phyloP scores from a whole-genome alignment of 2,329 filamentous ascomycete genomes.

The Pseudogymnoascus sp. region DNA sequence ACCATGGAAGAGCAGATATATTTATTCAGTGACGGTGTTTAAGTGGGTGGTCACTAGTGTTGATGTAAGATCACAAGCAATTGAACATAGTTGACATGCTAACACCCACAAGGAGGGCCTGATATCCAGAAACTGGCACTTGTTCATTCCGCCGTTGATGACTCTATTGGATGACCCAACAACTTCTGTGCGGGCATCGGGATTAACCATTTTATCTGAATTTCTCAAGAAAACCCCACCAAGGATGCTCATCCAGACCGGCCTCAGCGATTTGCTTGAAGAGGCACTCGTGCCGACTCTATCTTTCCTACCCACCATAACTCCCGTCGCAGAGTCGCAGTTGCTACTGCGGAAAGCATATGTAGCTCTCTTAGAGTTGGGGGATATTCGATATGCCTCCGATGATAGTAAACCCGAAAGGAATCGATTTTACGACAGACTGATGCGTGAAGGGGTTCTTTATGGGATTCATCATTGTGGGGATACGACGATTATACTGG shows the following conservation, averaged over 20 bases:
- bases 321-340: constrained; percentile 63
- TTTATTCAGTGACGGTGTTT: constrained; percentile 48
- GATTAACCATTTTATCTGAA: constrained; percentile 44
- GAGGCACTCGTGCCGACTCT: constrained; percentile 64
- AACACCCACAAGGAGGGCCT: constrained; percentile 31
- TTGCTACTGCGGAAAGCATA: constrained; percentile 59
- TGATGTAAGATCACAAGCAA: constrained; percentile 35
- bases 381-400: constrained; percentile 20
- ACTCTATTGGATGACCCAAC: constrained; percentile 59
- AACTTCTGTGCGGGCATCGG: constrained; percentile 43
- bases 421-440: constrained; percentile 42
- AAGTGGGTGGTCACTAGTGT: constrained; percentile 50
- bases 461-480: constrained; percentile 49
- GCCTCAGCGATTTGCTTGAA: constrained; percentile 60
- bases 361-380: constrained; percentile 54
- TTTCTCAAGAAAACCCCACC: constrained; percentile 50
- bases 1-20: constrained; percentile 53
- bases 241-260: constrained; percentile 50
- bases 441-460: constrained; percentile 50
- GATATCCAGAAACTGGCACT: constrained; percentile 54
- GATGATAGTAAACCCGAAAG: constrained; percentile 23
- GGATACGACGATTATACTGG: constrained; percentile 49
- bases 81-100: constrained; percentile 11
- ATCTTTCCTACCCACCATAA: constrained; percentile 69
- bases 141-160: constrained; percentile 62